Evolutionary conservation across 257 asterid genomes (phyloP).

Genomic region (Salvia miltiorrhiza): DNA sequence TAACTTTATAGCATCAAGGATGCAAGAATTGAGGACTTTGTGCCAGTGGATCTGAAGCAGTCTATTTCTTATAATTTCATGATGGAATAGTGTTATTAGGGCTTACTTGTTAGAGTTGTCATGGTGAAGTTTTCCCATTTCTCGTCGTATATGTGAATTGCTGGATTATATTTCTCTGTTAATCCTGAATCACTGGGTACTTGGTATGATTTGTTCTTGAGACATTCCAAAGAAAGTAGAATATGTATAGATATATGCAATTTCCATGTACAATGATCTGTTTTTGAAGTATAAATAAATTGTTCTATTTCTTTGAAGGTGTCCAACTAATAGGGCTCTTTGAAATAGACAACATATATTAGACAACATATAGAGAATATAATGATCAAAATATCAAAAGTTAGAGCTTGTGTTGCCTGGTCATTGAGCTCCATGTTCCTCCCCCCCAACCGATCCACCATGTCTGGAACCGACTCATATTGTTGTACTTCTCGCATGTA

Average conservation of each 20-base stretch:
- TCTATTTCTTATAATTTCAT: neutral
- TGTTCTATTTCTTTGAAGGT: neutral
- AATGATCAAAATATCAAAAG: slow-evolving; percentile 65
- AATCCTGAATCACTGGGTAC: neutral
- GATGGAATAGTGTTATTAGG: neutral
- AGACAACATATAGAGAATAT: slow-evolving; percentile 65
- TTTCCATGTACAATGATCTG: slow-evolving; percentile 13
- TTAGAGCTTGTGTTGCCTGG: slow-evolving; percentile 85
- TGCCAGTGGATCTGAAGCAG: neutral
- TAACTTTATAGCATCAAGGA: neutral
- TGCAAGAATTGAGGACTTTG: neutral
- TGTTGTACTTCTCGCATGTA: slow-evolving; percentile 48
- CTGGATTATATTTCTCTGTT: neutral
- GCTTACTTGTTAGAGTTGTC: neutral
- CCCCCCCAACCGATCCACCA: slow-evolving; percentile 88
- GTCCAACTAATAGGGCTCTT: slow-evolving; percentile 49
- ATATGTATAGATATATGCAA: neutral
- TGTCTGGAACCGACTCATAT: slow-evolving; percentile 61
- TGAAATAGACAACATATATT: slow-evolving; percentile 58
- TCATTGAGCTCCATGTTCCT: slow-evolving; percentile 76
- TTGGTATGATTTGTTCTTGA: neutral
- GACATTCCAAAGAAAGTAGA: neutral
- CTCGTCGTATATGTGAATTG: neutral
- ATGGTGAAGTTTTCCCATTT: neutral
- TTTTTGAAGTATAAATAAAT: neutral